These are phyloP conservation scores for Eucalyptus regnans DNA, from an alignment of 345 rosid genomes.

Conservation along the genomic window DNA sequence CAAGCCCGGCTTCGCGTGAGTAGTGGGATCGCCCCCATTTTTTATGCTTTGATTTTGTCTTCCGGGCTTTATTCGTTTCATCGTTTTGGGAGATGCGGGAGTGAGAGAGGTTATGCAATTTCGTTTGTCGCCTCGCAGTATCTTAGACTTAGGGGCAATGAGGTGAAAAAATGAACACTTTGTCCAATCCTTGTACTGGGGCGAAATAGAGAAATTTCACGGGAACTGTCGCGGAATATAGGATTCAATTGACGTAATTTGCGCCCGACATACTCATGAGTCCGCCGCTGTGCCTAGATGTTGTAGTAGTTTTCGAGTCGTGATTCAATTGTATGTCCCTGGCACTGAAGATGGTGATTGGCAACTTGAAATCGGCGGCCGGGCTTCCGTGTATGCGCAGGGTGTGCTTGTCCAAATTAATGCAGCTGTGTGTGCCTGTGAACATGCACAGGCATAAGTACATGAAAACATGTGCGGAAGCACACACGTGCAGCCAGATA, in stretches of 20 bases:
- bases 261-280: background rate
- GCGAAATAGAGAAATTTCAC: background rate
- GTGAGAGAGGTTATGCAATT: background rate
- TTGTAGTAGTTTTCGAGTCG: no score
- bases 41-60: background rate
- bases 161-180: background rate
- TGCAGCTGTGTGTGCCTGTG: no score
- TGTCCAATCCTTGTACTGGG: background rate
- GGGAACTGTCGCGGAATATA: background rate
- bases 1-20: constrained; percentile 70
- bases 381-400: no score
- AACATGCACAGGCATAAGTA: no score
- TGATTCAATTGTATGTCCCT: no score
- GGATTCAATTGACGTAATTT: background rate
- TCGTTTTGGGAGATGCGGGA: background rate
- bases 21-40: background rate
- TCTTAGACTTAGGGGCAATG: background rate
- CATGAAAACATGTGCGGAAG: no score
- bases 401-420: no score
- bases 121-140: background rate
- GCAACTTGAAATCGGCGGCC: no score
- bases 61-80: background rate
- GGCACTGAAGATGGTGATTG: no score
- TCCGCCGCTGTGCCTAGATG: no score
- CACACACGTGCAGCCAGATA: no score